Evolutionary conservation across 1,284 basidiomycete species (phyloP).

Genomic region (Phlebopus sp.): DNA sequence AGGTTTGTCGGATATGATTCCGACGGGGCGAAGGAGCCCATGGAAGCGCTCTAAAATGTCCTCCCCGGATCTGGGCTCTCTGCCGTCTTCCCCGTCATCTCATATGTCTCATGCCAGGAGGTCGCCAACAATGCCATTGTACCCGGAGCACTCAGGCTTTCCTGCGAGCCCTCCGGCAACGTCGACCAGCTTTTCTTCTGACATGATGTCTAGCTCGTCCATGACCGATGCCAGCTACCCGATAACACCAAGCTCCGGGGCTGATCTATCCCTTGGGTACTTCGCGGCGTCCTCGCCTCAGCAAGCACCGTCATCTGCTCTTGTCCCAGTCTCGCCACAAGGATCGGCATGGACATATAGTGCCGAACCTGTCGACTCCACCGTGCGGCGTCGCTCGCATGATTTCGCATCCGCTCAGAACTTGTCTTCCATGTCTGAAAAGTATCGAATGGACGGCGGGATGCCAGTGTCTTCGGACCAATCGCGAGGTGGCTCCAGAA

Average conservation of each 20-base stretch:
- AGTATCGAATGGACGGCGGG: conserved; percentile 22
- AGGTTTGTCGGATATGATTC: conserved; percentile 18
- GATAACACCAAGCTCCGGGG: background rate
- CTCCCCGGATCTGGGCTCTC: conserved; percentile 23
- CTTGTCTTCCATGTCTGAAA: conserved; percentile 25
- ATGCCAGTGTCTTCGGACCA: conserved; percentile 9
- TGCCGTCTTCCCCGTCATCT: conserved; percentile 27
- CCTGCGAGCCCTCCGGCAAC: conserved; percentile 14
- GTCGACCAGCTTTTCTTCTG: conserved; percentile 13
- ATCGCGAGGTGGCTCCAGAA: conserved; percentile 12
- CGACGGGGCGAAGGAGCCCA: conserved; percentile 20
- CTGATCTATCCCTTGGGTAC: conserved; percentile 16
- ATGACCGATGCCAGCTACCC: conserved; percentile 17
- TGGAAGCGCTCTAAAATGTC: conserved; percentile 18
- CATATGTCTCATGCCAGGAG: conserved; percentile 18
- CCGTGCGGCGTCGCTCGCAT: conserved; percentile 21
- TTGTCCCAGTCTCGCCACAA: conserved; percentile 16
- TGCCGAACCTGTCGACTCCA: conserved; percentile 4
- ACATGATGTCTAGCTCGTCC: conserved; percentile 11
- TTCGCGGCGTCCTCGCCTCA: conserved; percentile 16
- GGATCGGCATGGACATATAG: conserved; percentile 16
- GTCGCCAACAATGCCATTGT: conserved; percentile 24
- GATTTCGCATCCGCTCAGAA: conserved; percentile 24
- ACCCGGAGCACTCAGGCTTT: conserved; percentile 22
- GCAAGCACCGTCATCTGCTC: conserved; percentile 11